These are phyloP conservation scores for Alternaria viburni DNA, from an alignment of 2,329 filamentous ascomycete species.

Conservation along the genomic window DNA sequence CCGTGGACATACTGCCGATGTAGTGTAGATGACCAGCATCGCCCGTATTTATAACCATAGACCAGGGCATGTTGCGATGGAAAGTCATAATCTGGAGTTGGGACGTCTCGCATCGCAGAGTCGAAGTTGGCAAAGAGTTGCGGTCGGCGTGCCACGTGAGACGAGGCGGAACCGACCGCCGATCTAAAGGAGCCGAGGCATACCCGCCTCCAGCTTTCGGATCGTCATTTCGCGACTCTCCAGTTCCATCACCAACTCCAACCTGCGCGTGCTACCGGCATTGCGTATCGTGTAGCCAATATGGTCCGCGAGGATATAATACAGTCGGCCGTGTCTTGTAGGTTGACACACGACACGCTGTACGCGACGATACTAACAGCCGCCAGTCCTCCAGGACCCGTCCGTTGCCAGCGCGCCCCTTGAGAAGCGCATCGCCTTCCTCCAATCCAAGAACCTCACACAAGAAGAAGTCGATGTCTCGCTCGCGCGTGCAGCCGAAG, in stretches of 20 bases:
- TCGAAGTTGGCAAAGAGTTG: slow-evolving; percentile 11
- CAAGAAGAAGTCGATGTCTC: slow-evolving; percentile 92
- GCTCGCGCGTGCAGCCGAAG: slow-evolving; percentile 74
- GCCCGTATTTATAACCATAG: neutral
- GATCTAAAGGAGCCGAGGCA: slow-evolving; percentile 20
- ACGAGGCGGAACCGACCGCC: slow-evolving; percentile 15
- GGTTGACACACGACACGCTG: slow-evolving; percentile 26
- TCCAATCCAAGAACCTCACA: slow-evolving; percentile 96
- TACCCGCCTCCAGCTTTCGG: slow-evolving; percentile 20
- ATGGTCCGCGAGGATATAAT: slow-evolving; percentile 95
- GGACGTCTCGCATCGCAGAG: slow-evolving; percentile 3
- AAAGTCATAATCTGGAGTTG: neutral
- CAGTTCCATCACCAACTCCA: slow-evolving; percentile 10
- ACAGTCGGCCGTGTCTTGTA: slow-evolving; percentile 72
- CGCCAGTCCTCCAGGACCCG: slow-evolving; percentile 88
- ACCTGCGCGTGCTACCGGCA: slow-evolving; percentile 17
- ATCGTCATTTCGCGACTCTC: slow-evolving; percentile 21
- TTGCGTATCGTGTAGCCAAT: slow-evolving; percentile 55
- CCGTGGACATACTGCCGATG: neutral
- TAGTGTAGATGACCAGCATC: neutral
- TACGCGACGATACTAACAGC: slow-evolving; percentile 21
- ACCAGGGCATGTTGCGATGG: neutral
- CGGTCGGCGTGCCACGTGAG: slow-evolving; percentile 12
- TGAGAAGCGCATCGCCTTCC: slow-evolving; percentile 89
- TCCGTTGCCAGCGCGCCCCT: slow-evolving; percentile 88